A percentile compares a stretch with the other conserved stretches of the same genome.
phyloP scores from a whole-genome alignment of 1,139 yeast species.

The Suhomyces choctaworum region DNA sequence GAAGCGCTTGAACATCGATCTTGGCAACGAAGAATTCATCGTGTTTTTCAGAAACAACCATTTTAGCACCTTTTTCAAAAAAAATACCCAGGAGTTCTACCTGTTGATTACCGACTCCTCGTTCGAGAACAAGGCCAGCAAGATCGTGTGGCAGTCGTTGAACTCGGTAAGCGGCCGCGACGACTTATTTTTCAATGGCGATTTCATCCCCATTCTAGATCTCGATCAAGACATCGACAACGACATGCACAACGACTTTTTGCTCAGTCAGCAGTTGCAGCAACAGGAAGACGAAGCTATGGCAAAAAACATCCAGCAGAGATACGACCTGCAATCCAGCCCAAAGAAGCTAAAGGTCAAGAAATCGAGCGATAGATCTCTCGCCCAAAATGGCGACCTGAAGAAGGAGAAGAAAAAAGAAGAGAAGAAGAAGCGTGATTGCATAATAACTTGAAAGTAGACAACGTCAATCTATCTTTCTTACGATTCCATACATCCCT shows the following conservation, averaged over 20 bases:
- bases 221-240: slow-evolving; percentile 19
- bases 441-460: slow-evolving; percentile 14
- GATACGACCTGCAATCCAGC: slow-evolving; percentile 20
- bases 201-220: slow-evolving; percentile 47
- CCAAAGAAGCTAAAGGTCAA: too few species aligned
- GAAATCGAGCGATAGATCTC: too few species aligned
- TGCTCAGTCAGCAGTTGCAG: slow-evolving; percentile 55
- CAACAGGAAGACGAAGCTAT: slow-evolving; percentile 58
- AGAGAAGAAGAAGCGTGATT: slow-evolving; percentile 16
- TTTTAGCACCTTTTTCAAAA: slow-evolving; percentile 69
- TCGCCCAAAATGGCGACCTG: background rate
- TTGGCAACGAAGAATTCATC: slow-evolving; percentile 44
- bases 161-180: slow-evolving; percentile 63
- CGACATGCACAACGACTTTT: slow-evolving; percentile 36
- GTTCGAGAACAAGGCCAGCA: slow-evolving; percentile 41
- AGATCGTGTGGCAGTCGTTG: slow-evolving; percentile 76
- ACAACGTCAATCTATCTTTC: too few species aligned
- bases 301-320: slow-evolving; percentile 50
- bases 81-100: slow-evolving; percentile 49
- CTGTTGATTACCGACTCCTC: slow-evolving; percentile 74
- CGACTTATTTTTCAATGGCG: slow-evolving; percentile 66
- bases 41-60: slow-evolving; percentile 86
- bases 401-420: slow-evolving; percentile 1
- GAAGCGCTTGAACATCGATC: slow-evolving; percentile 40
- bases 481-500: too few species aligned